Evolutionary conservation across 2,329 filamentous ascomycete genomes (phyloP), one percentile per base, ranked within the genome.

Genomic region (Curvularia spicifera): DNA sequence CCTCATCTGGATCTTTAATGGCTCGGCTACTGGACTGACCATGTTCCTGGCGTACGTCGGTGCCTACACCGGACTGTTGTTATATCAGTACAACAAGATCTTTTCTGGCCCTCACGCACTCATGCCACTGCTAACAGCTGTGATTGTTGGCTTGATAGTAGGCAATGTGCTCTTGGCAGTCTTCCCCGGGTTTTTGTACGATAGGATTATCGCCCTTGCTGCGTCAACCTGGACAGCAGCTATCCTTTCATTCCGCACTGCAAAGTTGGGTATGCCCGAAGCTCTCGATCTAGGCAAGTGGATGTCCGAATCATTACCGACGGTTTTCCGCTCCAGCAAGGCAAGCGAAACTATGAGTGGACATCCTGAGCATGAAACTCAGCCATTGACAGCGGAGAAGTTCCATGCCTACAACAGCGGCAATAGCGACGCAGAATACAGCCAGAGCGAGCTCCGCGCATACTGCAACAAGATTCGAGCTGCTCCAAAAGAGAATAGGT

Each of bases 1-100:
- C 24, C 73, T 85, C 22, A 75, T 85, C n/a, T 85, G 82, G 82
- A 76, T 78, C 5, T 84, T 85, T 65, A 78, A 83, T 50, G 70
- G 68, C 28, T 74, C 76, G 3, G 15, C 72, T 9, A 66, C 76
- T 47, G 81, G 79, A 4, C 77, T 80, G 56, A 77, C 79, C 58
- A 80, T 84, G 73, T 86, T 83, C 67, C 72, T 83, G 24, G 66
- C 78, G 4, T 84, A 84, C 45, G 75, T 83, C 12, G 68, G 78
- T 15, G 76, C 82, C 7, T 84, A 84, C 62, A 83, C 80, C 22
- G 84, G 83, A 3, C 68, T 85, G 31, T 74, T 85, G 7, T 82
- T 81, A 69, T 85, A 84, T 57, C 83, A 77, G 66, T 77, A 77
- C 67, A 77, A 77, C 69, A 77, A 76, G 68, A 83, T 84, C 42